phyloP scores from a whole-genome alignment of 495 filamentous ascomycete genomes.

The Penicillium verhagenii region DNA sequence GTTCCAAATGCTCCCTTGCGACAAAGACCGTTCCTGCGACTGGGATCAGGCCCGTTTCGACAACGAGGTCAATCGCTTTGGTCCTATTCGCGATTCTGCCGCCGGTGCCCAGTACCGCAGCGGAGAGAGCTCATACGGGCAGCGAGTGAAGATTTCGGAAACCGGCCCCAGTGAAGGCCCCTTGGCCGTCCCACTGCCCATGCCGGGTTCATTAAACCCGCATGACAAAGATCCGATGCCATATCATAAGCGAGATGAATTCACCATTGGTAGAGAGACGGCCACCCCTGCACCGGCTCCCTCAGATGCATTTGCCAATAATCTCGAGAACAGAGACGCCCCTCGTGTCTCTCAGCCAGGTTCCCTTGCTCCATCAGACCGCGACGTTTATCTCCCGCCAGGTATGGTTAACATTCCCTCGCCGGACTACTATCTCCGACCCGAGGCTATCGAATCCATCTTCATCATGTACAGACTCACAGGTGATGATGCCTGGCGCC shows the following conservation, averaged over 20 bases:
- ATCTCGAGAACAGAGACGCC: slow-evolving; percentile 17
- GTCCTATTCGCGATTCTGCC: slow-evolving; percentile 50
- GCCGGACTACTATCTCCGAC: slow-evolving; percentile 76
- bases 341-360: slow-evolving; percentile 16
- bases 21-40: slow-evolving; percentile 60
- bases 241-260: slow-evolving; percentile 17
- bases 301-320: neutral
- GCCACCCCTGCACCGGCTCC: neutral
- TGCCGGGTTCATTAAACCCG: slow-evolving; percentile 28
- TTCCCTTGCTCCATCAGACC: neutral
- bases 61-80: slow-evolving; percentile 28
- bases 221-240: slow-evolving; percentile 16
- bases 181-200: slow-evolving; percentile 20
- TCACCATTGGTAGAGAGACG: slow-evolving; percentile 4
- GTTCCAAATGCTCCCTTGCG: slow-evolving; percentile 65
- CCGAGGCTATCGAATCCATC: slow-evolving; percentile 92
- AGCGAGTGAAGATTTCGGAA: slow-evolving; percentile 23
- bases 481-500: slow-evolving; percentile 74
- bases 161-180: neutral
- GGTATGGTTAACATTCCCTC: slow-evolving; percentile 62
- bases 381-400: slow-evolving; percentile 26
- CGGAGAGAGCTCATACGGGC: slow-evolving; percentile 25
- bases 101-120: slow-evolving; percentile 29
- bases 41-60: slow-evolving; percentile 74
- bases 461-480: slow-evolving; percentile 96